These are phyloP conservation scores for Kregervanrija pseudodelftensis DNA, from an alignment of 805 yeast species.

Conservation along the genomic window DNA sequence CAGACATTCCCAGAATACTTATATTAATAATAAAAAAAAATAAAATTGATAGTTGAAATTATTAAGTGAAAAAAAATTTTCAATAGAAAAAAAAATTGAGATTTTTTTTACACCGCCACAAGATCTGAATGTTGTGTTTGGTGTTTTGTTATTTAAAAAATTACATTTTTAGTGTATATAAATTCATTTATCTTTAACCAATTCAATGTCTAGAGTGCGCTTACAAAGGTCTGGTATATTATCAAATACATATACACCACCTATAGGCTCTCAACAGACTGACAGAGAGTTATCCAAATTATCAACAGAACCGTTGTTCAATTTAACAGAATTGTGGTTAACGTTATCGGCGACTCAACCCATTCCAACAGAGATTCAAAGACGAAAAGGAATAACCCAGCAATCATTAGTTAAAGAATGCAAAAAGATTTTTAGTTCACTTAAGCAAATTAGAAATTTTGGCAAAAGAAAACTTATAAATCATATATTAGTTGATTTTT, in stretches of 20 bases:
- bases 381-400: conserved; percentile 13
- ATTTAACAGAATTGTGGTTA: conserved; percentile 28
- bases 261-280: conserved; percentile 14
- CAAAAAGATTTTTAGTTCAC: conserved; percentile 4
- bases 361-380: conserved; percentile 14
- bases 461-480: conserved; percentile 33
- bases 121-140: no score
- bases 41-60: no score
- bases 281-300: conserved; percentile 22
- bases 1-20: no score
- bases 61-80: no score
- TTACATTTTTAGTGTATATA: no score
- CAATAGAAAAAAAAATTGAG: no score
- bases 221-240: conserved; percentile 23
- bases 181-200: no score
- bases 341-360: conserved; percentile 26
- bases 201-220: no score
- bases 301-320: conserved; percentile 24
- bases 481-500: conserved; percentile 39
- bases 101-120: no score
- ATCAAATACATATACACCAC: conserved; percentile 29
- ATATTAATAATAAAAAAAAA: no score
- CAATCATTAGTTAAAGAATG: conserved; percentile 13
- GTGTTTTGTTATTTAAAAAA: no score
- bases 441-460: conserved; percentile 5